These are phyloP conservation scores for Colletotrichum sp. DNA, from an alignment of 2,329 filamentous ascomycete genomes.

Conservation along the genomic window DNA sequence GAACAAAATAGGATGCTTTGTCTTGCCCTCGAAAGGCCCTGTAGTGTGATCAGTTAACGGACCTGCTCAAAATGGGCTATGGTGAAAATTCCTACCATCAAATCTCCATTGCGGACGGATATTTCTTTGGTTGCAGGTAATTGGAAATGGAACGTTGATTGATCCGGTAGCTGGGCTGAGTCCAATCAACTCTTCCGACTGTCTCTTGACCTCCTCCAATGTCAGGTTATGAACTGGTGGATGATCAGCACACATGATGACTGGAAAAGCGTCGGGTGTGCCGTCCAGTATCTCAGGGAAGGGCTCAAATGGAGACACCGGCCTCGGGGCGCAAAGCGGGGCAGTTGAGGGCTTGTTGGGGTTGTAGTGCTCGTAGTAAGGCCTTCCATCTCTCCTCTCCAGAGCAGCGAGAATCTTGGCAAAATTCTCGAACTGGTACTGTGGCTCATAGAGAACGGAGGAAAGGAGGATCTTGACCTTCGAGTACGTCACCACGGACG, in stretches of 20 bases:
- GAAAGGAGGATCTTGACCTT: constrained; percentile 49
- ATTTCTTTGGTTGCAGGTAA: constrained; percentile 42
- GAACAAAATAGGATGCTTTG: constrained; percentile 49
- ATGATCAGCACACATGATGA: constrained; percentile 52
- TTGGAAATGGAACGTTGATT: constrained; percentile 43
- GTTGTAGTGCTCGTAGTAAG: constrained; percentile 40
- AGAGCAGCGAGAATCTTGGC: constrained; percentile 48
- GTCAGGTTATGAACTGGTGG: constrained; percentile 32
- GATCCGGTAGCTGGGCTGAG: constrained; percentile 49
- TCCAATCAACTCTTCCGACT: constrained; percentile 35
- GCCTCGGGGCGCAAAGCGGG: constrained; percentile 34
- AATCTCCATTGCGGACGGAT: constrained; percentile 46
- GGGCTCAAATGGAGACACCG: constrained; percentile 35
- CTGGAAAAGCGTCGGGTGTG: constrained; percentile 47
- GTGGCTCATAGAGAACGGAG: constrained; percentile 49
- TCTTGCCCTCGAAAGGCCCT: constrained; percentile 36
- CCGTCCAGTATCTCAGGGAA: constrained; percentile 32
- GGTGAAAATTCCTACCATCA: constrained; percentile 27
- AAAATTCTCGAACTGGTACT: constrained; percentile 44
- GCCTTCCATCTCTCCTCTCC: constrained; percentile 47
- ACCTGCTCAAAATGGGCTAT: too few species aligned
- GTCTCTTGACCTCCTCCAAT: constrained; percentile 36
- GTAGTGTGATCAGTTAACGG: neutral
- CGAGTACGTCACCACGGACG: constrained; percentile 56
- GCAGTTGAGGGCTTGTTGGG: constrained; percentile 14